Percentiles rank a stretch among this genome's conserved stretches.
Evolutionary conservation across 352 stramenopile species (phyloP).

Genomic region (Globisporangium alternatum): DNA sequence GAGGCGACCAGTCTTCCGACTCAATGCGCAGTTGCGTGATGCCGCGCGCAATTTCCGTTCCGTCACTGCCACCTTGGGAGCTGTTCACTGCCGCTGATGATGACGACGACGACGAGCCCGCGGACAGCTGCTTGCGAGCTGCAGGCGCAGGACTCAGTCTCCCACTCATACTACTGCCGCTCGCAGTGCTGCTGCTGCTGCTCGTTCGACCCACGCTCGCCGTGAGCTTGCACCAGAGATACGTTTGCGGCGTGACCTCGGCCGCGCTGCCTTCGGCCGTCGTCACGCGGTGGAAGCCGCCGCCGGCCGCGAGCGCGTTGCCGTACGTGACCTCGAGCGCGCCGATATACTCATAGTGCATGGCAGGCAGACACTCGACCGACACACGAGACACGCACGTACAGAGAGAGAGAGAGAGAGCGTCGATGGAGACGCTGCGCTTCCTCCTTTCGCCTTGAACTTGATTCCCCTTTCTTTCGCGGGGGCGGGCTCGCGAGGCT

Average conservation of each 20-base stretch:
- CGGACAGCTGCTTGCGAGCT: slow-evolving; percentile 10
- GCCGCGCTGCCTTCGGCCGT: slow-evolving; percentile 66
- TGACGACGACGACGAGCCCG: not conserved
- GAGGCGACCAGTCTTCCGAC: slow-evolving; percentile 26
- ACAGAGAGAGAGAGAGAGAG: not conserved
- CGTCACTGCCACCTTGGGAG: not conserved
- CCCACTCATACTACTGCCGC: slow-evolving; percentile 3
- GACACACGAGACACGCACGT: not conserved
- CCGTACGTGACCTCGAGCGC: slow-evolving; percentile 84
- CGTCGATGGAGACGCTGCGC: not conserved
- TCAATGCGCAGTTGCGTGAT: slow-evolving; percentile 62
- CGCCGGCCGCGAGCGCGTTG: slow-evolving; percentile 74
- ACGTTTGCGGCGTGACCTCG: slow-evolving; percentile 79
- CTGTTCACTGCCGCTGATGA: not conserved
- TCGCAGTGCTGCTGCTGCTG: not conserved
- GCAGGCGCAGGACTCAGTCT: slow-evolving; percentile 2
- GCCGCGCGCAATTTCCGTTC: slow-evolving; percentile 12
- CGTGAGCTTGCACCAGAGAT: slow-evolving; percentile 80
- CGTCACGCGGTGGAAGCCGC: slow-evolving; percentile 82
- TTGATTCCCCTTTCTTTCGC: not conserved
- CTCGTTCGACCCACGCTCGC: not conserved
- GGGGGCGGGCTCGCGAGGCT: not conserved
- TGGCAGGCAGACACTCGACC: slow-evolving; percentile 17
- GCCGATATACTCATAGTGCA: slow-evolving; percentile 72
- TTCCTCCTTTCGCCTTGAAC: slow-evolving; percentile 1